phyloP scores from a whole-genome alignment of 805 yeast species.

The Zygoascus tannicola region DNA sequence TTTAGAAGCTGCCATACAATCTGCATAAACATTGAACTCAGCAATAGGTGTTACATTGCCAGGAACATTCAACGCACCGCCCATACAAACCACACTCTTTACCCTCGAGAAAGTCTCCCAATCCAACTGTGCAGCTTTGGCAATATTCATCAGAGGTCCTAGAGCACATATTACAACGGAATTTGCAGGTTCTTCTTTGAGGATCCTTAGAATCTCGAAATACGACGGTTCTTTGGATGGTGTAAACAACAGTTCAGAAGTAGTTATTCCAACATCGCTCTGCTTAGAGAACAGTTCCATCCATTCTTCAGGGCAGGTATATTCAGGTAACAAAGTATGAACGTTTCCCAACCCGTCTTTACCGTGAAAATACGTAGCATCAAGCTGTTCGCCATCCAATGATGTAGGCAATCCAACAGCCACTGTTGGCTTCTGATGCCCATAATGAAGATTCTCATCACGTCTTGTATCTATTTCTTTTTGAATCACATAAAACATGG shows the following conservation, averaged over 20 bases:
- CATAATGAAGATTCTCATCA: constrained; percentile 12
- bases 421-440: constrained; percentile 26
- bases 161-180: constrained; percentile 32
- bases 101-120: constrained; percentile 29
- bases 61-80: constrained; percentile 29
- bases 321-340: constrained; percentile 29
- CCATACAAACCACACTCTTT: constrained; percentile 32
- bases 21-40: constrained; percentile 35
- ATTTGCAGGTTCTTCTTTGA: constrained; percentile 27
- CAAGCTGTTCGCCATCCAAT: constrained; percentile 22
- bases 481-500: constrained; percentile 29
- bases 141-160: constrained; percentile 35
- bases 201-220: constrained; percentile 29
- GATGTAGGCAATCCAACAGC: constrained; percentile 28
- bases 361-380: constrained; percentile 35
- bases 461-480: constrained; percentile 24
- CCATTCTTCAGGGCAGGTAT: constrained; percentile 26
- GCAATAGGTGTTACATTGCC: constrained; percentile 36
- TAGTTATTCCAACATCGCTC: background rate
- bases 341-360: constrained; percentile 34
- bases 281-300: constrained; percentile 17
- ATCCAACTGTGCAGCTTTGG: constrained; percentile 32
- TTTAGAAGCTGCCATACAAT: constrained; percentile 33
- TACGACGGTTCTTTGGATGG: constrained; percentile 25
- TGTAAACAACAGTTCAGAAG: constrained; percentile 21